Conservation (phyloP, 2,329 filamentous ascomycete genomes). For the Cercospora berteroae region DNA sequence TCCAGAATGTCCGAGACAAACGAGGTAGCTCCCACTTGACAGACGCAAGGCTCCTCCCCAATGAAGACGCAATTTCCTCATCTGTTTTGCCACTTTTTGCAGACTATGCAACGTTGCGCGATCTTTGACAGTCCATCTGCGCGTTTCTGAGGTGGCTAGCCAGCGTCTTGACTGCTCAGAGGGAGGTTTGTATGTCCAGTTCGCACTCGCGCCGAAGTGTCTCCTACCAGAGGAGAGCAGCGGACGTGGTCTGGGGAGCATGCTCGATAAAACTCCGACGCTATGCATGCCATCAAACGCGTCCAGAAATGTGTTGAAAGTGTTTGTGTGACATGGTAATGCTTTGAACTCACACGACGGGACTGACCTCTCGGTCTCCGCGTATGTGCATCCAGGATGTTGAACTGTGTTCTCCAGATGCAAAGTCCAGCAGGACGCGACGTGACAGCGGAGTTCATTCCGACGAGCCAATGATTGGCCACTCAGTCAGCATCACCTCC, state of each 20-base stretch:
- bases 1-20: neutral
- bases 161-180: neutral
- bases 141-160: neutral
- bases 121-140: neutral
- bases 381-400: too few relatives aligned
- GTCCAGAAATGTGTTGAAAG: neutral
- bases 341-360: too few relatives aligned
- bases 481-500: neutral
- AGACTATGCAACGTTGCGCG: neutral
- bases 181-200: neutral
- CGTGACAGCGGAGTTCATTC: neutral
- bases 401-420: neutral
- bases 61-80: neutral
- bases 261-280: neutral
- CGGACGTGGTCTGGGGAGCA: neutral
- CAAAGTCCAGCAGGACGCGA: neutral
- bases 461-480: neutral
- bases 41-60: neutral
- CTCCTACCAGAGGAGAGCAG: neutral
- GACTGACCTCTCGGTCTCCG: too few relatives aligned
- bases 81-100: neutral
- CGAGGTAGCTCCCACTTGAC: neutral
- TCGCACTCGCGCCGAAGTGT: neutral
- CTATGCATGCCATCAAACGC: neutral
- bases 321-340: too few relatives aligned